Percentiles rank a stretch among this genome's conserved stretches.
Evolutionary conservation across 306 rosid species (phyloP).

Genomic region (Purshia tridentata): DNA sequence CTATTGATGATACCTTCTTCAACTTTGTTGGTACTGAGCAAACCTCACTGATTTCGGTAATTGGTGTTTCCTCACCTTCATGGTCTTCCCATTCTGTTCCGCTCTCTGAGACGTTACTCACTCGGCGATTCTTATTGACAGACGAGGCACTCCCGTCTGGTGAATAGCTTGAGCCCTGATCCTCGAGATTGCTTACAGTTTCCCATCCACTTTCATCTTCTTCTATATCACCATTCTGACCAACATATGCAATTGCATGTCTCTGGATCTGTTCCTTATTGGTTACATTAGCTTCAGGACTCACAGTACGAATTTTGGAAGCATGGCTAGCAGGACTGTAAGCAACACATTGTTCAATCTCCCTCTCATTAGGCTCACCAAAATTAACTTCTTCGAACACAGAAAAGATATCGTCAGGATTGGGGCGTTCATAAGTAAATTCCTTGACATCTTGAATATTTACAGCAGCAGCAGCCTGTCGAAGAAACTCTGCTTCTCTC

Average conservation of each 20-base stretch:
- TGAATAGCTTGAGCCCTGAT: conserved; percentile 84
- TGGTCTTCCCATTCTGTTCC: conserved; percentile 73
- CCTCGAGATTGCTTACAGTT: conserved; percentile 84
- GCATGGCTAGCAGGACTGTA: conserved; percentile 65
- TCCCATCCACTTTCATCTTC: conserved; percentile 99
- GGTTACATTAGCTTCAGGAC: conserved; percentile 56
- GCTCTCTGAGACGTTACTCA: conserved; percentile 57
- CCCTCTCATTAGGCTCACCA: conserved; percentile 66
- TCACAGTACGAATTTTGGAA: conserved; percentile 65
- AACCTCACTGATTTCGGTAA: conserved; percentile 75
- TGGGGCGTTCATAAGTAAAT: conserved; percentile 66
- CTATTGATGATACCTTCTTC: conserved; percentile 70
- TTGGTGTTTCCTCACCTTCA: conserved; percentile 54
- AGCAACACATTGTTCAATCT: conserved; percentile 60
- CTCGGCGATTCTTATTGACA: conserved; percentile 53
- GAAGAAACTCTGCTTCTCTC: conserved; percentile 58
- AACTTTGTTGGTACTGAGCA: conserved; percentile 60
- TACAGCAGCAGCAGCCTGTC: conserved; percentile 57
- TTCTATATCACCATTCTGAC: conserved; percentile 61
- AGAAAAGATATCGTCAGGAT: conserved; percentile 72
- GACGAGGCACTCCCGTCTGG: conserved; percentile 69
- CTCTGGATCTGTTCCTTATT: conserved; percentile 48
- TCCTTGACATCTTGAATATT: conserved; percentile 67
- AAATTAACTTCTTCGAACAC: conserved; percentile 65
- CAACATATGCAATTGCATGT: conserved; percentile 39